Percentiles rank a stretch among this genome's conserved stretches.
Conservation (phyloP, 768 basidiomycete genomes). For the Tricholoma hemisulphureum region DNA sequence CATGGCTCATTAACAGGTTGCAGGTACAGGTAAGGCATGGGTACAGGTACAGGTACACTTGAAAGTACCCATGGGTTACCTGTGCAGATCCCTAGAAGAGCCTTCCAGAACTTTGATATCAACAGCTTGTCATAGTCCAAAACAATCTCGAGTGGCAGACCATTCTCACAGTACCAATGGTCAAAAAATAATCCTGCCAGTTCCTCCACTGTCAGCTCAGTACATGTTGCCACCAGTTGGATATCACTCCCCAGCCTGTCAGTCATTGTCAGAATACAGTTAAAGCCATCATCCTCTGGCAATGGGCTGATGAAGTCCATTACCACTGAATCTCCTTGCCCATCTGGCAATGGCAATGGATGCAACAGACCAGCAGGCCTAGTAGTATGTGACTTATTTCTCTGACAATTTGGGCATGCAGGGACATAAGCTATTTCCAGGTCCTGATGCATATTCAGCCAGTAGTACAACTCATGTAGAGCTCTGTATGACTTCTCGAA, state of each 20-base stretch:
- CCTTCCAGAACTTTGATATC: constrained; percentile 11
- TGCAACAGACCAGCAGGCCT: neutral
- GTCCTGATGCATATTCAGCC: too few relatives aligned
- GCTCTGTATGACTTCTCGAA: neutral
- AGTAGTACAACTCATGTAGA: neutral
- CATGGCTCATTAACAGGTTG: too few relatives aligned
- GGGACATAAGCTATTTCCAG: too few relatives aligned
- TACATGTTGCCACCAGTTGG: neutral
- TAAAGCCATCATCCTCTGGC: neutral
- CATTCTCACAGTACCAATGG: constrained; percentile 34
- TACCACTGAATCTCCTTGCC: too few relatives aligned
- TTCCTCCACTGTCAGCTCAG: neutral
- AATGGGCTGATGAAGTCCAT: too few relatives aligned
- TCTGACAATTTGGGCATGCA: neutral
- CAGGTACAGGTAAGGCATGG: too few relatives aligned
- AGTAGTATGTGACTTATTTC: neutral
- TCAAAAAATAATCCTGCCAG: constrained; percentile 18
- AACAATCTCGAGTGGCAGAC: constrained; percentile 31
- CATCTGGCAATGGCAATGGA: neutral
- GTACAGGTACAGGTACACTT: too few relatives aligned
- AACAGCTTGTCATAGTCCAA: constrained; percentile 24
- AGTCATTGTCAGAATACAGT: neutral
- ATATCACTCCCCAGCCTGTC: constrained; percentile 2
- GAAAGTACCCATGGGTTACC: too few relatives aligned
- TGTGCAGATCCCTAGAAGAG: too few relatives aligned